phyloP scores from a whole-genome alignment of 352 stramenopile genomes.

The Globisporangium nodosum region DNA sequence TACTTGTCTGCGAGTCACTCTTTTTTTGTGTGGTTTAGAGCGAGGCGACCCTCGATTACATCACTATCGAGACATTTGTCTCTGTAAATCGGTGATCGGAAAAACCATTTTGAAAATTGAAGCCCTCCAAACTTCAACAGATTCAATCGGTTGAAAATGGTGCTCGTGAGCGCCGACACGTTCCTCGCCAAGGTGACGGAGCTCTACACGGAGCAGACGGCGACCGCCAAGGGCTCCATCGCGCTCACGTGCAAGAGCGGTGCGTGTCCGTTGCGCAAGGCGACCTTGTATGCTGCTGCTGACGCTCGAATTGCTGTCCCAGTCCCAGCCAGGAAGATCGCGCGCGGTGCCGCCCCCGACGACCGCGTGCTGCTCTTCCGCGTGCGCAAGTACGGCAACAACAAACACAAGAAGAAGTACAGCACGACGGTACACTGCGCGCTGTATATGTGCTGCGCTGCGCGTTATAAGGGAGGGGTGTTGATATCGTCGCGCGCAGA shows the following conservation, averaged over 20 bases:
- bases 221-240: slow-evolving; percentile 38
- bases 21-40: neutral
- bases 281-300: neutral
- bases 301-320: neutral
- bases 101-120: too few species aligned
- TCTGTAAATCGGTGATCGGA: too few species aligned
- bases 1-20: neutral
- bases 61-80: neutral
- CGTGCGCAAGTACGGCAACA: slow-evolving; percentile 78
- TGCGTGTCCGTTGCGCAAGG: slow-evolving; percentile 13
- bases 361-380: slow-evolving; percentile 70
- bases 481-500: slow-evolving; percentile 17
- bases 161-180: slow-evolving; percentile 52
- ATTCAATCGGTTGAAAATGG: slow-evolving; percentile 16
- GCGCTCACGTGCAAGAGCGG: slow-evolving; percentile 64
- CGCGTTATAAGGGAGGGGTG: too few species aligned
- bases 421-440: slow-evolving; percentile 51
- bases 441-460: neutral
- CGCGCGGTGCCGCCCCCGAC: slow-evolving; percentile 26
- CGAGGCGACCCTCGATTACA: neutral
- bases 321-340: slow-evolving; percentile 15
- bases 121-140: neutral
- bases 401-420: slow-evolving; percentile 86
- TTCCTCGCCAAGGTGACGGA: slow-evolving; percentile 59
- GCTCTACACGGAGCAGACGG: slow-evolving; percentile 37